Base-by-base conservation (phyloP, 2,329 filamentous ascomycete genomes). In the Sphaerostilbella broomeana region DNA sequence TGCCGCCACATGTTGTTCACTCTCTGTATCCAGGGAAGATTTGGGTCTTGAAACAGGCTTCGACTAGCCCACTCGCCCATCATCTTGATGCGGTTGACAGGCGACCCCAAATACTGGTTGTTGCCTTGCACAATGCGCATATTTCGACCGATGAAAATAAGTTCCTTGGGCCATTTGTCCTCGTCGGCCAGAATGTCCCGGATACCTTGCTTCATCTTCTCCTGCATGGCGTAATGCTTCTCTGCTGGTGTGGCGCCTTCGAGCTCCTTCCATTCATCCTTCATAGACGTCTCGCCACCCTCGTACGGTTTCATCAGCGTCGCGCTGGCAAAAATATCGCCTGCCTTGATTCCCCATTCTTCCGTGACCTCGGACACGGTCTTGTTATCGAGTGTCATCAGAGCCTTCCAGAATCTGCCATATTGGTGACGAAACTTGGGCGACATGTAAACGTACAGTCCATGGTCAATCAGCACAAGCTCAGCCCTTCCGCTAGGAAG, bases 401-500 rank as follows among this genome's bases (percentile, higher is more conserved):
- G 76, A 0, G 84, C 81, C 62, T 94, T 94, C 92, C 92, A 98
- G 67, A 98, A 92, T 4, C 77, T 69, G 13, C 81, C 80, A 61
- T 97, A 97, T 59, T 97, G 79, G 55, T 83, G 81, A 9, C 88
- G 77, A 66, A 97, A 95, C 44, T 77, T 69, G 1, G 84, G 81
- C 17, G 77, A 72, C 85, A 97, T 92, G 61, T 86, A 83, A 40
- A 97, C 86, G 65, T 98, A 98, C 5, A 98, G 77, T 0, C 92
- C 92, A 62, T 98, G 92, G 62, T 98, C 92, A 57, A 98, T 95
- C 24, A 98, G 79, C 1, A 97, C 90, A 20, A 98, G 74, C 65
- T 98, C 88, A 1, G 90, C 75, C 29, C 79, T 74, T n/a, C 90
- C 90, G 29, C 73, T 81, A 1, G 88, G 84, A 12, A 86, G 71